phyloP scores from a whole-genome alignment of 225 moss, liverwort and hornwort species.

The Rhytidiadelphus loreus region DNA sequence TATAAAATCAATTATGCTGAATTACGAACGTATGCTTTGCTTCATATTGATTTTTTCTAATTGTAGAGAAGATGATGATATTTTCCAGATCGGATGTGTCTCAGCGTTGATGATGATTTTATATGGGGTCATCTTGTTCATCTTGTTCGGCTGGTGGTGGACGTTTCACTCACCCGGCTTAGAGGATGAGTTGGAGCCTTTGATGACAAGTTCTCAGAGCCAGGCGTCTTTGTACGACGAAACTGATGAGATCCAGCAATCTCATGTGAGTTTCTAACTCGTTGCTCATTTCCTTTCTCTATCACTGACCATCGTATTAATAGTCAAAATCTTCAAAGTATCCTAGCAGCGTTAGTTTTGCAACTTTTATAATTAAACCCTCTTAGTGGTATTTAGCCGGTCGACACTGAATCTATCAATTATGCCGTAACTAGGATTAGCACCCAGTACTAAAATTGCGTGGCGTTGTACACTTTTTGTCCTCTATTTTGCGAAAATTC shows the following conservation, averaged over 20 bases:
- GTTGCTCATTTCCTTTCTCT: neutral
- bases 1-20: too few species aligned
- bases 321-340: neutral
- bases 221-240: conserved; percentile 17
- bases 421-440: neutral
- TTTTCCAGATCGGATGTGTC: conserved; percentile 63
- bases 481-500: neutral
- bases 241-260: conserved; percentile 23
- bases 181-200: conserved; percentile 33
- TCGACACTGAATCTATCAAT: neutral
- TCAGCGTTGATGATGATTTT: conserved; percentile 53
- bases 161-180: conserved; percentile 23
- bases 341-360: neutral
- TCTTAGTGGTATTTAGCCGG: neutral
- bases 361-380: neutral
- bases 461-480: neutral
- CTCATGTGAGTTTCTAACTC: conserved; percentile 7
- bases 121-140: conserved; percentile 46
- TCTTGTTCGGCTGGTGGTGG: conserved; percentile 67
- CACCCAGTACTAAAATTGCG: neutral
- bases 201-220: conserved; percentile 32
- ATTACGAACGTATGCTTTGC: neutral
- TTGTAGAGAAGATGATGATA: neutral
- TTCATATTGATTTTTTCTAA: neutral
- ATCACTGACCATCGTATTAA: neutral